Percentiles rank a stretch among this genome's conserved stretches.
Conservation (phyloP, 2,329 filamentous ascomycete genomes). For the Paecilomyces variotii region DNA sequence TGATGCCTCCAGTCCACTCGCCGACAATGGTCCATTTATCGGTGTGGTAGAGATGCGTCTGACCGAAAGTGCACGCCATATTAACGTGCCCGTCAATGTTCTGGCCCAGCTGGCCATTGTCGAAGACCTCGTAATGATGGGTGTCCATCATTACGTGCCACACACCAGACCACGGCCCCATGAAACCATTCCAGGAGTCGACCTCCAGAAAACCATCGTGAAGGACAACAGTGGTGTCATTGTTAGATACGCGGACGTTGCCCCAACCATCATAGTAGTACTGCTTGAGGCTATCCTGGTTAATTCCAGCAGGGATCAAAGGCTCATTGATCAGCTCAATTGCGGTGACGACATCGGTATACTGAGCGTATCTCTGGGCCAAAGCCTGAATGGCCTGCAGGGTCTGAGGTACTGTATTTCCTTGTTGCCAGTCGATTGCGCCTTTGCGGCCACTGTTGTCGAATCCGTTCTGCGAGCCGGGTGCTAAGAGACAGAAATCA, state of each 20-base stretch:
- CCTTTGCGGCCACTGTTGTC: conserved; percentile 53
- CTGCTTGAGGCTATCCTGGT: conserved; percentile 39
- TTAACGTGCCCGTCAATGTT: conserved; percentile 46
- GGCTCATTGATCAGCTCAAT: conserved; percentile 41
- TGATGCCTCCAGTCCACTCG: conserved; percentile 62
- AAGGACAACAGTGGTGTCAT: conserved; percentile 46
- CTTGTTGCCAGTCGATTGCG: conserved; percentile 31
- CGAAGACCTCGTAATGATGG: conserved; percentile 62
- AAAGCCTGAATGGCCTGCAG: conserved; percentile 51
- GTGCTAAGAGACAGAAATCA: conserved; percentile 29
- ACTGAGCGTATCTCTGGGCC: conserved; percentile 48
- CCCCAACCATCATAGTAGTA: conserved; percentile 50
- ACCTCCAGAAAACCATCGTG: conserved; percentile 41
- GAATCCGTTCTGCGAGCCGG: conserved; percentile 59
- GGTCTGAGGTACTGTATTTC: conserved; percentile 27
- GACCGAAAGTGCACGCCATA: conserved; percentile 48
- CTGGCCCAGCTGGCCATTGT: conserved; percentile 42
- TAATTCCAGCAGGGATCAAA: conserved; percentile 29
- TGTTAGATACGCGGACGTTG: conserved; percentile 36
- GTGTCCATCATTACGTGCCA: conserved; percentile 55
- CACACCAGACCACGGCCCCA: conserved; percentile 39
- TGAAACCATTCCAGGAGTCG: conserved; percentile 53
- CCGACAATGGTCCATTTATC: conserved; percentile 63
- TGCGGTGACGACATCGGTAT: conserved; percentile 51
- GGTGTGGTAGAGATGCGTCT: conserved; percentile 39